These are phyloP conservation scores for Rhodofomes roseus DNA, from an alignment of 1,284 basidiomycete genomes.

Conservation along the genomic window DNA sequence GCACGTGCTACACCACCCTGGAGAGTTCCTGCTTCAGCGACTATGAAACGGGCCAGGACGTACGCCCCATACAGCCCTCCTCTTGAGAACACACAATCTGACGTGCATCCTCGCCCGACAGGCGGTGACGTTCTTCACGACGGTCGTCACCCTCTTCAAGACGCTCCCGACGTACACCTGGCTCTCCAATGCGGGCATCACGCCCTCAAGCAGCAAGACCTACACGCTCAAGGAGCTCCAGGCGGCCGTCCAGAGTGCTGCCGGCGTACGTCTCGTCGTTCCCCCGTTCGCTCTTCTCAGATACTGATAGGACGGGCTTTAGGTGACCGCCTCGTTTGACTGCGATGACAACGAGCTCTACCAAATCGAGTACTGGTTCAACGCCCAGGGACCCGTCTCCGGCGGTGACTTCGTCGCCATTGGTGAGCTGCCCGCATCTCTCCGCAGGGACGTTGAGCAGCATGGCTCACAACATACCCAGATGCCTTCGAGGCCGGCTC, in stretches of 20 bases:
- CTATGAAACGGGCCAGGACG: constrained; percentile 57
- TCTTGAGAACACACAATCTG: not conserved
- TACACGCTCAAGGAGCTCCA: constrained; percentile 57
- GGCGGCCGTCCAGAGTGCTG: constrained; percentile 51
- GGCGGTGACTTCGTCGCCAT: constrained; percentile 64
- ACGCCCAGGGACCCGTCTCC: constrained; percentile 61
- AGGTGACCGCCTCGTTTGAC: constrained; percentile 52
- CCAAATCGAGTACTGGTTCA: constrained; percentile 65
- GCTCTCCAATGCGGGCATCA: constrained; percentile 69
- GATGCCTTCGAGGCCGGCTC: constrained; percentile 38
- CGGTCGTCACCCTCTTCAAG: constrained; percentile 62
- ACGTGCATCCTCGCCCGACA: constrained; percentile 21
- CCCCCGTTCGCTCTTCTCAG: too few species aligned
- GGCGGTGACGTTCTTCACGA: constrained; percentile 73
- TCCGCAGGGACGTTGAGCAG: not conserved
- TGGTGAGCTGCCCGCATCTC: constrained; percentile 32
- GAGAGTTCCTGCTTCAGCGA: constrained; percentile 52
- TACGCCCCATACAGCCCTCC: constrained; percentile 15
- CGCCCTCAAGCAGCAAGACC: constrained; percentile 53
- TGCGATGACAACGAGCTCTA: constrained; percentile 48
- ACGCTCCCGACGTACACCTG: constrained; percentile 71
- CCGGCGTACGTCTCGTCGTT: constrained; percentile 30
- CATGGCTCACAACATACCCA: not conserved
- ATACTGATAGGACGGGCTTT: not conserved
- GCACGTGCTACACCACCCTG: constrained; percentile 75